Evolutionary conservation across 1,284 basidiomycete genomes (phyloP).

Genomic region (Thelephora terrestris): DNA sequence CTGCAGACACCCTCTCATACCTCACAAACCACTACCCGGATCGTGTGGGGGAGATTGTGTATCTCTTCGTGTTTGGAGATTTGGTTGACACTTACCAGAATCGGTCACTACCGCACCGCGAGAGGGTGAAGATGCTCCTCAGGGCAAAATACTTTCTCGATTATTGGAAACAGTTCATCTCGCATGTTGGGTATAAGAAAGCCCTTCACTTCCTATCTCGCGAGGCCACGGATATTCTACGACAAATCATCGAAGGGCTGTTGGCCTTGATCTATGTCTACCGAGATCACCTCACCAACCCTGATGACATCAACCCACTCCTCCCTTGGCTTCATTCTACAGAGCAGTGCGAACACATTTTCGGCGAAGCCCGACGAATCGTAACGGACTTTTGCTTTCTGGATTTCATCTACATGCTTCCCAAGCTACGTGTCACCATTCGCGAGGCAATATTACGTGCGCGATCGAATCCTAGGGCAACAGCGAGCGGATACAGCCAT

Average conservation of each 20-base stretch:
- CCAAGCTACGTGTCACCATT: background rate
- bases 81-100: conserved; percentile 29
- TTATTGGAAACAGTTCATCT: conserved; percentile 20
- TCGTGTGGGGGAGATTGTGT: conserved; percentile 18
- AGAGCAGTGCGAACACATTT: too few relatives aligned
- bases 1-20: conserved; percentile 18
- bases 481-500: conserved; percentile 13
- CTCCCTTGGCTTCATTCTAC: conserved; percentile 33
- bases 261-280: conserved; percentile 24
- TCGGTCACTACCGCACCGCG: conserved; percentile 18
- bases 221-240: conserved; percentile 22
- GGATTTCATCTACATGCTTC: background rate
- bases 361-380: too few relatives aligned
- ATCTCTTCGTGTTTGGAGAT: too few relatives aligned
- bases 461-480: conserved; percentile 3
- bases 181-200: conserved; percentile 6
- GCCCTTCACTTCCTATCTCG: conserved; percentile 23
- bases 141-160: conserved; percentile 23
- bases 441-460: too few relatives aligned
- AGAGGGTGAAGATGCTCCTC: conserved; percentile 22
- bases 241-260: conserved; percentile 20
- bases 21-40: conserved; percentile 13
- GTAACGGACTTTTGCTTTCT: conserved; percentile 12
- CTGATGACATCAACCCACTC: conserved; percentile 18
- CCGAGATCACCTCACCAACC: conserved; percentile 18